These are phyloP conservation scores for Phaeosphaeria sp. DNA, from an alignment of 2,329 filamentous ascomycete species.

Conservation along the genomic window DNA sequence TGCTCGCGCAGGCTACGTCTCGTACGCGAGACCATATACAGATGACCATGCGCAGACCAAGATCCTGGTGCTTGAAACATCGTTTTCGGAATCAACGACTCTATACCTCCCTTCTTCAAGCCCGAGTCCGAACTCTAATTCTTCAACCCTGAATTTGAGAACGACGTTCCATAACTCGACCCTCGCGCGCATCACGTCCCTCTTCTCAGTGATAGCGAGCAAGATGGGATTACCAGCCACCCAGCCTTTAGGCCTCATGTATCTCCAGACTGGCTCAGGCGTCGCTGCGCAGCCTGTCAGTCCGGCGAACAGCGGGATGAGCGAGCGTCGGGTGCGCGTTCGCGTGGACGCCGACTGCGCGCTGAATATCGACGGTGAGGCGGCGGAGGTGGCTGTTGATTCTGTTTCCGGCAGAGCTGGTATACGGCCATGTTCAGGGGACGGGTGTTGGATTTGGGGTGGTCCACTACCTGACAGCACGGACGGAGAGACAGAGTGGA, in stretches of 20 bases:
- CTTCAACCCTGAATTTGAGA: constrained; percentile 52
- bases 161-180: constrained; percentile 77
- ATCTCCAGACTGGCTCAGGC: constrained; percentile 66
- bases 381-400: constrained; percentile 28
- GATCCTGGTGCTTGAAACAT: constrained; percentile 76
- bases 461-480: neutral
- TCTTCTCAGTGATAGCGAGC: constrained; percentile 81
- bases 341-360: constrained; percentile 29
- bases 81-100: constrained; percentile 50
- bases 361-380: constrained; percentile 30
- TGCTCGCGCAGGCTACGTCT: constrained; percentile 63
- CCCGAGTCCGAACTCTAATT: constrained; percentile 31
- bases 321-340: constrained; percentile 69
- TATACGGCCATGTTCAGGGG: constrained; percentile 9
- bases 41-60: constrained; percentile 73
- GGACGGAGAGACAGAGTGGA: constrained; percentile 38
- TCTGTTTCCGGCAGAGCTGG: constrained; percentile 19
- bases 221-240: constrained; percentile 74
- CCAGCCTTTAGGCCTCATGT: constrained; percentile 69
- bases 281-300: constrained; percentile 67
- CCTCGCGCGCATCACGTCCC: constrained; percentile 71
- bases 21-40: constrained; percentile 85
- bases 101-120: constrained; percentile 32
- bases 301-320: constrained; percentile 73
- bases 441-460: constrained; percentile 24